Evolutionary conservation across 1,284 basidiomycete genomes (phyloP).

Genomic region (Trichosporon sp.): DNA sequence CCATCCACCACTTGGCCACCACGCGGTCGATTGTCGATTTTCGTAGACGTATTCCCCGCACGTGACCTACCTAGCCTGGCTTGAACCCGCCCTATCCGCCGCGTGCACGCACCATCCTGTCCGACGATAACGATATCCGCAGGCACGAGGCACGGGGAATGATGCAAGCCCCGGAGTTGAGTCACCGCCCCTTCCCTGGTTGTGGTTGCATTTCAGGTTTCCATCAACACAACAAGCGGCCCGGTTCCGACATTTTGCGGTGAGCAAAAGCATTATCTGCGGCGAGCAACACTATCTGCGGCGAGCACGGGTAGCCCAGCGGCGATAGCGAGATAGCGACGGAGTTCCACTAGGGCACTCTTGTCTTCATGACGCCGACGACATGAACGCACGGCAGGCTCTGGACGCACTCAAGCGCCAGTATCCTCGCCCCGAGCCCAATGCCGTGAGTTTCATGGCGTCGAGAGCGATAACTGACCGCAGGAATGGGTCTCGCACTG

Average conservation of each 20-base stretch:
- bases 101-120: too few relatives aligned
- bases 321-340: neutral
- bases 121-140: neutral
- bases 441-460: neutral
- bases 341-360: neutral
- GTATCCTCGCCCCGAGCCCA: neutral
- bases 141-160: neutral
- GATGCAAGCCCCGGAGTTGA: neutral
- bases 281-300: neutral
- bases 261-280: too few relatives aligned
- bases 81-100: too few relatives aligned
- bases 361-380: neutral
- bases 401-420: neutral
- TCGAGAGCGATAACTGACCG: neutral
- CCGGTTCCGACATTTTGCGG: too few relatives aligned
- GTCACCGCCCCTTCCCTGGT: neutral
- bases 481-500: neutral
- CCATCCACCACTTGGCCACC: too few relatives aligned
- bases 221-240: neutral
- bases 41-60: neutral
- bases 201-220: neutral
- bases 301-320: neutral
- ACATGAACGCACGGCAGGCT: neutral
- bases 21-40: neutral
- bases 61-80: too few relatives aligned